Evolutionary conservation across 352 stramenopile genomes (phyloP).

Genomic region (Globisporangium perplexum): DNA sequence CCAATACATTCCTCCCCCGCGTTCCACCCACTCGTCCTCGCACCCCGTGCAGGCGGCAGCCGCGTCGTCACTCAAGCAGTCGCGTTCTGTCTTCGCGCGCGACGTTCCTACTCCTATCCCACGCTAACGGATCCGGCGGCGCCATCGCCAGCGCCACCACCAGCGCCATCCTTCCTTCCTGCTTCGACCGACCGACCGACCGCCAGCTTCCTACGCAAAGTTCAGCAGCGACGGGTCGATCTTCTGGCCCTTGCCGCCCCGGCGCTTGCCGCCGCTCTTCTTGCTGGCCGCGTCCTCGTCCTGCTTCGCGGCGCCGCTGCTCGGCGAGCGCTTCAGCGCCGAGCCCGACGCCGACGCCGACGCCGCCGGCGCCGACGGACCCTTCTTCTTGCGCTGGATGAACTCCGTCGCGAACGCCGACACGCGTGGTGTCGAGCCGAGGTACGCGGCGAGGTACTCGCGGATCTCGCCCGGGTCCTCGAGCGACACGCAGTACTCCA

Average conservation of each 20-base stretch:
- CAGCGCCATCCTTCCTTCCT: not conserved
- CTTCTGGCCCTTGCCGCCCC: constrained; percentile 56
- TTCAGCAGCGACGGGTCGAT: constrained; percentile 70
- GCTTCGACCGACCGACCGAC: not conserved
- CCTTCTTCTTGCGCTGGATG: constrained; percentile 90
- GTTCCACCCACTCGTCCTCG: too few relatives aligned
- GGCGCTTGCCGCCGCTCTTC: constrained; percentile 47
- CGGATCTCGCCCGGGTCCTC: constrained; percentile 93
- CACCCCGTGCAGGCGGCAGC: not conserved
- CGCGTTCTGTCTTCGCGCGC: too few relatives aligned
- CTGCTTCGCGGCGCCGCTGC: constrained; percentile 10
- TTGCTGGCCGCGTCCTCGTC: constrained; percentile 25
- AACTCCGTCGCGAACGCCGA: constrained; percentile 97
- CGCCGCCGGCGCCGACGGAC: constrained; percentile 10
- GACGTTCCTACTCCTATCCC: constrained; percentile 1
- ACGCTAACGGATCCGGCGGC: not conserved
- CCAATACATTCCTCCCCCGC: not conserved
- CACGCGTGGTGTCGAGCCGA: constrained; percentile 94
- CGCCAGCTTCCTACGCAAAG: constrained; percentile 16
- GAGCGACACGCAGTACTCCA: constrained; percentile 94
- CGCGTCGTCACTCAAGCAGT: not conserved
- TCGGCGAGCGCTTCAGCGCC: constrained; percentile 35
- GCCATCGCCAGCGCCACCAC: not conserved
- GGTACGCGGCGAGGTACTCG: constrained; percentile 94
- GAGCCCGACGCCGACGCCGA: not conserved